A percentile compares a stretch with the other conserved stretches of the same genome.
phyloP scores from a whole-genome alignment of 306 rosid species.

The Styphnolobium japonicum region DNA sequence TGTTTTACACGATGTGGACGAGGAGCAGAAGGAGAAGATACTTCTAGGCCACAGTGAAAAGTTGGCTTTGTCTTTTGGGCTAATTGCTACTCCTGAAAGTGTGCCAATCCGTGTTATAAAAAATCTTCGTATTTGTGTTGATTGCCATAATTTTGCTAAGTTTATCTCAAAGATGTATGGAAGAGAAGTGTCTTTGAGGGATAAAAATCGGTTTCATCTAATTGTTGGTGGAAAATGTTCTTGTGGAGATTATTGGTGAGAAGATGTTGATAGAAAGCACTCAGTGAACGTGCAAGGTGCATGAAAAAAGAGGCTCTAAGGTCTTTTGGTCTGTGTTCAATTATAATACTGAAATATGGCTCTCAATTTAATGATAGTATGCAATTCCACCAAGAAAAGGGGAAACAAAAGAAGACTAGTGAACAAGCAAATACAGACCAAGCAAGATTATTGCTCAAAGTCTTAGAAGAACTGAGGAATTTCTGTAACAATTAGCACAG shows the following conservation, averaged over 20 bases:
- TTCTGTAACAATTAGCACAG: not conserved
- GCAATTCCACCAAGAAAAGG: not conserved
- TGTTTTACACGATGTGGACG: constrained; percentile 81
- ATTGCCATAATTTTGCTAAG: constrained; percentile 90
- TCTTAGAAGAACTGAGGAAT: not conserved
- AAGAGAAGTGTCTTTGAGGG: constrained; percentile 73
- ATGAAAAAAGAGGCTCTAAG: not conserved
- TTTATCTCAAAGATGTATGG: constrained; percentile 51
- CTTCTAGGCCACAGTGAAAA: constrained; percentile 84
- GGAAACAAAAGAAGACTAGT: not conserved
- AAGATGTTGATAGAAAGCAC: constrained; percentile 2
- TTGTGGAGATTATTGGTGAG: constrained; percentile 85
- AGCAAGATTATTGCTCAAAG: not conserved
- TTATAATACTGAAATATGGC: not conserved
- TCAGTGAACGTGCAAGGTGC: not conserved
- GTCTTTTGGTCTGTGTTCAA: not conserved
- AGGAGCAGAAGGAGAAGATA: constrained; percentile 86
- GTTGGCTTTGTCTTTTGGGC: constrained; percentile 73
- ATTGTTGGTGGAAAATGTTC: constrained; percentile 77
- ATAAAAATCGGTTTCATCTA: constrained; percentile 73
- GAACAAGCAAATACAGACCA: not conserved
- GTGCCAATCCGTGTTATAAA: constrained; percentile 64
- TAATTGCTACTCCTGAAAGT: constrained; percentile 58
- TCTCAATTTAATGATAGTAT: not conserved
- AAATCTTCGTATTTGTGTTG: constrained; percentile 86